These are phyloP conservation scores for Penicillium italicum DNA, from an alignment of 2,329 filamentous ascomycete species.

Conservation along the genomic window DNA sequence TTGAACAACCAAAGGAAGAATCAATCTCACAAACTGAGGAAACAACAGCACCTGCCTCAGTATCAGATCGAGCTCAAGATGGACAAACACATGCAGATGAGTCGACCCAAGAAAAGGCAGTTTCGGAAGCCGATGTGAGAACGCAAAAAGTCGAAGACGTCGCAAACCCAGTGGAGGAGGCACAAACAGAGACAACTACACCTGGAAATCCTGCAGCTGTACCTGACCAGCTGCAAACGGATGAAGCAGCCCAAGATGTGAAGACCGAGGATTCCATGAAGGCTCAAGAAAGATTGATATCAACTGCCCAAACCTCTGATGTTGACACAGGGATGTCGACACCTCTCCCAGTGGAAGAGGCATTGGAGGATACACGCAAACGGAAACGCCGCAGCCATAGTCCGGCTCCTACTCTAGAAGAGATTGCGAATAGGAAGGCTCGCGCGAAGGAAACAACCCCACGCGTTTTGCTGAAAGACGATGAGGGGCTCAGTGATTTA, in stretches of 20 bases:
- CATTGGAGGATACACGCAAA: conserved; percentile 57
- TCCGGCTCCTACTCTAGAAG: conserved; percentile 55
- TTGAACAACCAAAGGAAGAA: conserved; percentile 5
- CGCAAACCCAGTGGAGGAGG: conserved; percentile 18
- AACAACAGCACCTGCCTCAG: neutral
- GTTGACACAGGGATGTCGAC: conserved; percentile 27
- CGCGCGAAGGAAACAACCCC: conserved; percentile 47
- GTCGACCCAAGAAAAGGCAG: neutral
- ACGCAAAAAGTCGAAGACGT: conserved; percentile 10
- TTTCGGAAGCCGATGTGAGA: neutral
- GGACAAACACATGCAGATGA: conserved; percentile 12
- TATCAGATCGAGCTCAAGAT: conserved; percentile 5
- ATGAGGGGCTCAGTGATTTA: conserved; percentile 15
- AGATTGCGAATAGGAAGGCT: conserved; percentile 54
- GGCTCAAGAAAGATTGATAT: conserved; percentile 15
- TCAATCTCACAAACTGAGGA: neutral
- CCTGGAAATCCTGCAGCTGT: neutral
- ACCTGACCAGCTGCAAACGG: neutral
- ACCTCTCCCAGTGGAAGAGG: conserved; percentile 34
- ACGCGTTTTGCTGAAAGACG: conserved; percentile 31
- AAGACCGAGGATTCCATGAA: conserved; percentile 20
- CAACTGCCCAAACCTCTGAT: conserved; percentile 25
- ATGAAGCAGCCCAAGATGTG: neutral
- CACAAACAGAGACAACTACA: neutral
- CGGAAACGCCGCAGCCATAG: conserved; percentile 65